Percentiles rank a stretch among this genome's conserved stretches.
Evolutionary conservation across 2,329 filamentous ascomycete genomes (phyloP).

Genomic region (Rutstroemia sp.): DNA sequence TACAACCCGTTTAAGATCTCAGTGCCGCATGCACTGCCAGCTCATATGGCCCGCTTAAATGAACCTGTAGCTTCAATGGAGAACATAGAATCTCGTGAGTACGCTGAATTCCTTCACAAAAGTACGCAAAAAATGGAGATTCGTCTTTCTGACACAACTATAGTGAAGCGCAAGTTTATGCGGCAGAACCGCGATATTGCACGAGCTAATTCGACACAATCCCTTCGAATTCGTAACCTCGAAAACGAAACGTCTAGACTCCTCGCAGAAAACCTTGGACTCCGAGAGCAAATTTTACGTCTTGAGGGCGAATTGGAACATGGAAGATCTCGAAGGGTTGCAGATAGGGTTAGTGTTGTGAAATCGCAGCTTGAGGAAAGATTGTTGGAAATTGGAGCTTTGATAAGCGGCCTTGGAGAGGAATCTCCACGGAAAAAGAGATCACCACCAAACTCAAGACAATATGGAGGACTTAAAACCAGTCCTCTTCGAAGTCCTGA

Average conservation of each 20-base stretch:
- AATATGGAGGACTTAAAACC: slow-evolving; percentile 19
- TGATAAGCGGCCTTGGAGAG: slow-evolving; percentile 59
- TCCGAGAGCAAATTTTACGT: slow-evolving; percentile 62
- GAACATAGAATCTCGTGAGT: slow-evolving; percentile 63
- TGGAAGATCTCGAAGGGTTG: slow-evolving; percentile 49
- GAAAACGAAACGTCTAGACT: slow-evolving; percentile 70
- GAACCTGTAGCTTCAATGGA: slow-evolving; percentile 63
- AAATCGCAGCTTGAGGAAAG: slow-evolving; percentile 66
- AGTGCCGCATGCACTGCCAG: slow-evolving; percentile 23
- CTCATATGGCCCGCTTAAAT: slow-evolving; percentile 70
- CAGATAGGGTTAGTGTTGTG: slow-evolving; percentile 61
- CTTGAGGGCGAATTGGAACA: slow-evolving; percentile 61
- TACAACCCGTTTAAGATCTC: background rate
- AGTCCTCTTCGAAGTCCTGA: slow-evolving; percentile 38
- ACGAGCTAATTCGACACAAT: slow-evolving; percentile 69
- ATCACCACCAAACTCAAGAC: slow-evolving; percentile 33
- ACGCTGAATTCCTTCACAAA: background rate
- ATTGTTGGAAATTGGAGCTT: slow-evolving; percentile 58
- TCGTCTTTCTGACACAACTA: slow-evolving; percentile 3
- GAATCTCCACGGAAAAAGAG: slow-evolving; percentile 49
- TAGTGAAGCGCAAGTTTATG: slow-evolving; percentile 72
- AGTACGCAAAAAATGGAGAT: background rate
- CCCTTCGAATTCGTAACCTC: slow-evolving; percentile 66
- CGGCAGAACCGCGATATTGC: slow-evolving; percentile 81
- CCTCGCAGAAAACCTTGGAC: slow-evolving; percentile 69